Base-by-base conservation (phyloP, 257 asterid genomes). In the Salvia miltiorrhiza region DNA sequence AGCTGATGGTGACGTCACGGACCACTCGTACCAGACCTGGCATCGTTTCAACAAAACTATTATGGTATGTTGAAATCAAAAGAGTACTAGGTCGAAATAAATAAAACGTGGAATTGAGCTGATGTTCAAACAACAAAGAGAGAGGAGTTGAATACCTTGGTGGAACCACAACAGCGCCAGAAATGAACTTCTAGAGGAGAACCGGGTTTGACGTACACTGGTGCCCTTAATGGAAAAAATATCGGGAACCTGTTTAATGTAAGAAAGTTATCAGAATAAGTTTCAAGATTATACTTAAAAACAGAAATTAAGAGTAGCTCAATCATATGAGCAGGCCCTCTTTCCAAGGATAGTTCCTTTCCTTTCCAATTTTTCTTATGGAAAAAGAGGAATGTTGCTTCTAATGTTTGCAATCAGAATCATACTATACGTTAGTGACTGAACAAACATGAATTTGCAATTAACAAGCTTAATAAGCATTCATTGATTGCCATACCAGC, bases 1-100 rank as follows among this genome's bases (percentile, higher is more conserved):
- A 43, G 93, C 70, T 40, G 79, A 71, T 30, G 98, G 98, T 39
- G 95, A 88, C 28, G 83, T 69, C 72, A 88, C 94, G 21, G 88
- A 80, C 98, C 98, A 90, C 82, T 93, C 98, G 33, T 93, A 93
- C 97, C 98, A 93, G 13, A 93, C 98, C 98, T 93, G 84, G 35
- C 9, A 58, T 62, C 21, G 23, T 58, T 71, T 44, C 64, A 49
- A 20, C 67, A 4, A n/a, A 72, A 16, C 61, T 26, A 13, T 52
- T 48, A 9, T 3, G 55, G 40, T 8, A 20, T n/a, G 49, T 26
- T 16, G 30, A 12, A 17, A 50, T 16, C 49, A 37, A 9, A 7
- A 2, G 14, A 9, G 33, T 40, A 13, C 21, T 20, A 13, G 35
- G 53, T 32, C 12, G 49, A 35, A 40, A 45, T 26, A 16, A 14